phyloP scores from a whole-genome alignment of 495 filamentous ascomycete genomes.

The Tirmania nivea region DNA sequence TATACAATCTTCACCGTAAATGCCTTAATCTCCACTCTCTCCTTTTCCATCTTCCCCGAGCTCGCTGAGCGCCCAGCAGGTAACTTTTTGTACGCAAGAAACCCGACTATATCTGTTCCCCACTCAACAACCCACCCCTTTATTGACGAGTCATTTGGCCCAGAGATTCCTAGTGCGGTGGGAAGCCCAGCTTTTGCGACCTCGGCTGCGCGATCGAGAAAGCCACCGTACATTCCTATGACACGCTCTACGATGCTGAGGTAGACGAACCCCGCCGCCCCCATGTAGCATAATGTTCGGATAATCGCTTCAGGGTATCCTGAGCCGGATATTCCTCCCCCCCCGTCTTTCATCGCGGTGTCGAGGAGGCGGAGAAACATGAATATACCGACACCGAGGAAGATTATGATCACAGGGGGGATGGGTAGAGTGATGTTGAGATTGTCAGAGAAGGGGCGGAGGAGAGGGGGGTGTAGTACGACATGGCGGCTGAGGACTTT shows the following conservation, averaged over 20 bases:
- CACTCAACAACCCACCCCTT: slow-evolving; percentile 33
- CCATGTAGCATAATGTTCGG: slow-evolving; percentile 23
- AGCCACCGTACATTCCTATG: slow-evolving; percentile 24
- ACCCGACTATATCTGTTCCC: slow-evolving; percentile 36
- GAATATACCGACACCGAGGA: slow-evolving; percentile 13
- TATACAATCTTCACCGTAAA: slow-evolving; percentile 54
- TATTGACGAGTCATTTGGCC: slow-evolving; percentile 6
- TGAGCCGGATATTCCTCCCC: too few relatives aligned
- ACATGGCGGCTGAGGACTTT: slow-evolving; percentile 31
- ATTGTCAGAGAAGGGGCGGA: background rate
- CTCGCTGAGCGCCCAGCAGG: slow-evolving; percentile 7
- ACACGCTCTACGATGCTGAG: slow-evolving; percentile 23
- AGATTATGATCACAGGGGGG: slow-evolving; percentile 18
- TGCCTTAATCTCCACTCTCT: slow-evolving; percentile 38
- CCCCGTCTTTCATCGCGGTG: slow-evolving; percentile 7
- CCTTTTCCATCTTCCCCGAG: slow-evolving; percentile 22
- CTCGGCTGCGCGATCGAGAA: slow-evolving; percentile 31
- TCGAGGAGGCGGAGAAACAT: slow-evolving; percentile 19
- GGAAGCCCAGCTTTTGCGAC: slow-evolving; percentile 27
- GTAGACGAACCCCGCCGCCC: slow-evolving; percentile 26
- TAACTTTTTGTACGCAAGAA: slow-evolving; percentile 8
- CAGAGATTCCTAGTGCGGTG: slow-evolving; percentile 19
- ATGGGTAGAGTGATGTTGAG: slow-evolving; percentile 6
- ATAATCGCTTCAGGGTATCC: slow-evolving; percentile 5
- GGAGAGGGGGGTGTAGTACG: slow-evolving; percentile 28